Base-by-base conservation (phyloP, 306 rosid genomes). In the Luffa aegyptiaca region DNA sequence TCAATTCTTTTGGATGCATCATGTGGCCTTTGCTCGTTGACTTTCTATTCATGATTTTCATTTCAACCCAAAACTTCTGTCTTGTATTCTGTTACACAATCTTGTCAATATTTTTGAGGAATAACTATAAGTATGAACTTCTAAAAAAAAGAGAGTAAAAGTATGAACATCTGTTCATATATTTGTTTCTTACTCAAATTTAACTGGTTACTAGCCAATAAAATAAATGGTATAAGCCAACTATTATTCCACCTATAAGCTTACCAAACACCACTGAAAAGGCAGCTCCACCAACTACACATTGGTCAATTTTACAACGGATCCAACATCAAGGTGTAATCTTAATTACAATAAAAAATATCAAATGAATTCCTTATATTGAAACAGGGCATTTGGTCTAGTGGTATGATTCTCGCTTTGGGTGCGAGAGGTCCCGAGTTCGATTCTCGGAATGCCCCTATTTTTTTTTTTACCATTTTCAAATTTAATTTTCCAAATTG, bases 341-440 rank as follows among this genome's bases (percentile, higher is more conserved):
- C 44, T 64, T 2, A 5, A 72, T 26, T 11, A 72, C 20, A 31
- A 18, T 41, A 13, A 48, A 48, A 0, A 13, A 26, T 72, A 14
- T 3, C 3, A 11, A 3, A 70, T 20, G 10, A 44, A 44, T 11
- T n/a, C 3, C 1, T 3, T 1, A 11, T 0, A 4, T 45, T 5
- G 5, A 13, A 6, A 11, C 6, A 12, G 58, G 78, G 48, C 63
- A 51, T 74, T 74, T 74, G 63, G 62, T 74, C 46, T 74, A 74
- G 78, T 74, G 78, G 78, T 52, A 74, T 74, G 63, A 68, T 68
- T 68, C 74, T 68, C 35, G 46, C 78, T 74, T 74, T 4, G 62
- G 62, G 78, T 74, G 63, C 46, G 48, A 74, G 64, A 75, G 63
- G 64, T 75, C 35, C 17, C 2, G 42, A 75, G 33, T 75, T 75